Percentiles rank a stretch among this genome's conserved stretches.
Evolutionary conservation across 805 yeast genomes (phyloP).

Genomic region (Candida sphagnicola): DNA sequence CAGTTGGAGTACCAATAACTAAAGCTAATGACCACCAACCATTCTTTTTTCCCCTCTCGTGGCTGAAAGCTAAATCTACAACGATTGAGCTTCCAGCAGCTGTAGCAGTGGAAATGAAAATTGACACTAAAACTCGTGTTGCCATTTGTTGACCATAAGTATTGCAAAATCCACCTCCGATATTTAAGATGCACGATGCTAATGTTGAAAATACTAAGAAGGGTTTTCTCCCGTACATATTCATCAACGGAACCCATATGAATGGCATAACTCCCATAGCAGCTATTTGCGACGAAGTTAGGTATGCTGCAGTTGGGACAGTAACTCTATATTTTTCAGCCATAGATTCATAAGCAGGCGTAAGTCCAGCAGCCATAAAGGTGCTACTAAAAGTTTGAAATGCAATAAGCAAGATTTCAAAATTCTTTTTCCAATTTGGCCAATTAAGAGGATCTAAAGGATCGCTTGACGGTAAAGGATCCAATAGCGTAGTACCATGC

Average conservation of each 20-base stretch:
- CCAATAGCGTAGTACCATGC: slow-evolving; percentile 12
- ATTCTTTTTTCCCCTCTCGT: slow-evolving; percentile 12
- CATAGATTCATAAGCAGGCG: slow-evolving; percentile 12
- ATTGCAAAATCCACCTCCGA: slow-evolving; percentile 11
- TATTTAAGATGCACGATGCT: slow-evolving; percentile 9
- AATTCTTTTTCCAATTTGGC: slow-evolving; percentile 10
- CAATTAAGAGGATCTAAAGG: slow-evolving; percentile 15
- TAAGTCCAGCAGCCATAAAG: slow-evolving; percentile 16
- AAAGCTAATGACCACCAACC: slow-evolving; percentile 15
- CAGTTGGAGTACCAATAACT: slow-evolving; percentile 13
- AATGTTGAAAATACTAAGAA: slow-evolving; percentile 10
- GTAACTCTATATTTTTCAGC: slow-evolving; percentile 7
- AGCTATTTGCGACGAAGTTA: slow-evolving; percentile 13
- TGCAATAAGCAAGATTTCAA: slow-evolving; percentile 11
- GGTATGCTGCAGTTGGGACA: slow-evolving; percentile 10
- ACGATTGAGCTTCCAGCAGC: slow-evolving; percentile 14
- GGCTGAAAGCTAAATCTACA: slow-evolving; percentile 11
- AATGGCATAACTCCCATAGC: slow-evolving; percentile 13
- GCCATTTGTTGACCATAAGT: slow-evolving; percentile 12
- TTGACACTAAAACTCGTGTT: slow-evolving; percentile 9
- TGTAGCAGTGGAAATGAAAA: slow-evolving; percentile 10
- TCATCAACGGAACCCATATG: slow-evolving; percentile 15
- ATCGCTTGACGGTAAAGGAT: slow-evolving; percentile 12
- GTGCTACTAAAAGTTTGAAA: slow-evolving; percentile 13
- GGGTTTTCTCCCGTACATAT: slow-evolving; percentile 10